Evolutionary conservation across 1,139 yeast genomes (phyloP).

Genomic region (Maudiozyma humilis): DNA sequence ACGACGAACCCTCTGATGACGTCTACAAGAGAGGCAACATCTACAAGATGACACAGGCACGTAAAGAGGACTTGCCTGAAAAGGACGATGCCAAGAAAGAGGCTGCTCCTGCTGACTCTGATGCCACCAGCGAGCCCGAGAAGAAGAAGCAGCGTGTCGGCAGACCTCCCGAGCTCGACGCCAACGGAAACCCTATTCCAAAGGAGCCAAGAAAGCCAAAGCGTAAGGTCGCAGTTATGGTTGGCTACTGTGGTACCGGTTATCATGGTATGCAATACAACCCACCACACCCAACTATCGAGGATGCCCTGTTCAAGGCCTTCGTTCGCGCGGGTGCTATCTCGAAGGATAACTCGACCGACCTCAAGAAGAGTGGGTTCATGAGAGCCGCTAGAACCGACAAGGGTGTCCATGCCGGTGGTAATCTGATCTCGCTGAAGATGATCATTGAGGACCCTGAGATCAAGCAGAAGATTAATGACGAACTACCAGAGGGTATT

Average conservation of each 20-base stretch:
- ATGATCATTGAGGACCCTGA: conserved; percentile 84
- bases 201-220: conserved; percentile 35
- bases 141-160: conserved; percentile 46
- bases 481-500: conserved; percentile 70
- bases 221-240: conserved; percentile 77
- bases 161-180: conserved; percentile 43
- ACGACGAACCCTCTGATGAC: conserved; percentile 32
- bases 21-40: conserved; percentile 39
- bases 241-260: conserved; percentile 97
- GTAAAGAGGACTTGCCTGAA: conserved; percentile 36
- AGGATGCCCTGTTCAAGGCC: conserved; percentile 80
- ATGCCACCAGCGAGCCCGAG: conserved; percentile 25
- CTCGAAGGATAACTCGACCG: conserved; percentile 80
- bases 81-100: conserved; percentile 30
- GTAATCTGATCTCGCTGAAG: conserved; percentile 83
- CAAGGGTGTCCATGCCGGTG: conserved; percentile 98
- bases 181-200: conserved; percentile 51
- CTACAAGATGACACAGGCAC: conserved; percentile 41
- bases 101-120: too few species aligned
- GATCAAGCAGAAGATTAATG: conserved; percentile 64
- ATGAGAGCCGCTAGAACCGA: conserved; percentile 98
- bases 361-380: conserved; percentile 81
- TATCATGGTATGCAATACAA: conserved; percentile 96
- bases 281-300: conserved; percentile 87
- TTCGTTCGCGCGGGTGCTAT: conserved; percentile 85